Percentiles rank a stretch among this genome's conserved stretches.
phyloP scores from a whole-genome alignment of 768 basidiomycete genomes.

The Mycena amicta region DNA sequence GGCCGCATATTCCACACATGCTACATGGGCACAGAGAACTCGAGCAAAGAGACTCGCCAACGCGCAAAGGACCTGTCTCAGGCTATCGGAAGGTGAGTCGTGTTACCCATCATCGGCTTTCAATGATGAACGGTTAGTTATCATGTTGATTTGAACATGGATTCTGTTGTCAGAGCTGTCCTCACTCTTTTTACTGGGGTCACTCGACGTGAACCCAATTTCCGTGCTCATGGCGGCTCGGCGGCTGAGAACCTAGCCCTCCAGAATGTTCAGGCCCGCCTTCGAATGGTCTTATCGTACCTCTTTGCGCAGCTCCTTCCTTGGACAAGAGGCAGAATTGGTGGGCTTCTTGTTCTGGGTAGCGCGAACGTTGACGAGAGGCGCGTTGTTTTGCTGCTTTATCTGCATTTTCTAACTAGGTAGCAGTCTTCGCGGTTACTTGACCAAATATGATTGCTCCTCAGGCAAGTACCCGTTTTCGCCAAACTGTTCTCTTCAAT shows the following conservation, averaged over 20 bases:
- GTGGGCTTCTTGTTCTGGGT: conserved; percentile 92
- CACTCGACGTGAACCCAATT: conserved; percentile 63
- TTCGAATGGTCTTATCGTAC: conserved; percentile 94
- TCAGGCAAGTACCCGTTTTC: conserved; percentile 52
- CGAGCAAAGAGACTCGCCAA: conserved; percentile 79
- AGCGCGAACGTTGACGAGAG: conserved; percentile 99
- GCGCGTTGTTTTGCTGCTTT: conserved; percentile 36
- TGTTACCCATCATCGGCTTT: background rate
- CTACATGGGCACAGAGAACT: conserved; percentile 99
- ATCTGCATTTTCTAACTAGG: background rate
- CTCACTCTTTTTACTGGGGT: conserved; percentile 82
- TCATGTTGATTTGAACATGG: conserved; percentile 96
- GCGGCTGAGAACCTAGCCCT: conserved; percentile 91
- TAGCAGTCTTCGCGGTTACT: conserved; percentile 85
- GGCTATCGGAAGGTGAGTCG: conserved; percentile 84
- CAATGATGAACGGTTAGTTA: conserved; percentile 54
- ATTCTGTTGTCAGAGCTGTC: conserved; percentile 82
- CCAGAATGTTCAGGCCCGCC: conserved; percentile 96
- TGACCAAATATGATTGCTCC: conserved; percentile 98
- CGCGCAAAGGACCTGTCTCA: conserved; percentile 86
- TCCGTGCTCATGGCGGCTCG: conserved; percentile 85
- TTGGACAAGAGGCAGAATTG: conserved; percentile 82
- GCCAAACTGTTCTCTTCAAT: background rate
- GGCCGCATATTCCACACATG: conserved; percentile 93
- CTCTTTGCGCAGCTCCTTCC: conserved; percentile 94